Evolutionary conservation across 306 rosid species (phyloP).

Genomic region (Alnus glutinosa): DNA sequence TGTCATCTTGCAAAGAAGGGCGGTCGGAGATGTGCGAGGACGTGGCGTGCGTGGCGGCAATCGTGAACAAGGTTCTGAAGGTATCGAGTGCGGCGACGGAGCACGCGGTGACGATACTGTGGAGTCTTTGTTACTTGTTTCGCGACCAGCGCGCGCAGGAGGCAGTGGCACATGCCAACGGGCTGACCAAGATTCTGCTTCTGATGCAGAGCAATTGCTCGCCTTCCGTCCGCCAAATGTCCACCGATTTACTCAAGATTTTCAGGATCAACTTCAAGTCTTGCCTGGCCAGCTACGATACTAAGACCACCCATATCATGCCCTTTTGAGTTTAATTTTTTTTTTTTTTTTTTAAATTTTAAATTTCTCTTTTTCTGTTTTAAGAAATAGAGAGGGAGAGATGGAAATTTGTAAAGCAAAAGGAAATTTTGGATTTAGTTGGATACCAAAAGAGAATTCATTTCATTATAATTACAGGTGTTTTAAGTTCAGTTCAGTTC

Average conservation of each 20-base stretch:
- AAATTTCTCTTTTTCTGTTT: slow-evolving; percentile 1
- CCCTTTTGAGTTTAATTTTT: slow-evolving; percentile 52
- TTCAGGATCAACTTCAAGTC: slow-evolving; percentile 71
- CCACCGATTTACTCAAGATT: slow-evolving; percentile 74
- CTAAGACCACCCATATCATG: slow-evolving; percentile 89
- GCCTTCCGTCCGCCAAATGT: slow-evolving; percentile 68
- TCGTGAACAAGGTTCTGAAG: slow-evolving; percentile 67
- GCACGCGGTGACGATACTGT: slow-evolving; percentile 78
- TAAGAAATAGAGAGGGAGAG: not conserved
- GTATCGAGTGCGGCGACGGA: slow-evolving; percentile 74
- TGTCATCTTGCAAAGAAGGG: slow-evolving; percentile 82
- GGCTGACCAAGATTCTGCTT: slow-evolving; percentile 77
- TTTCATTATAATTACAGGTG: slow-evolving; percentile 12
- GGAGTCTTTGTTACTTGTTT: slow-evolving; percentile 83
- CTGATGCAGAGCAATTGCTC: slow-evolving; percentile 93
- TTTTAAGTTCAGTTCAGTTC: too few relatives aligned
- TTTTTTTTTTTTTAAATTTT: not conserved
- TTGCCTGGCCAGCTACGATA: slow-evolving; percentile 67
- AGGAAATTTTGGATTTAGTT: slow-evolving; percentile 56
- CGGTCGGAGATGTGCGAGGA: slow-evolving; percentile 63
- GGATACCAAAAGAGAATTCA: slow-evolving; percentile 42
- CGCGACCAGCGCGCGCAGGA: slow-evolving; percentile 70
- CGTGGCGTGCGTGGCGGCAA: slow-evolving; percentile 49
- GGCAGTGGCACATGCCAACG: slow-evolving; percentile 68
- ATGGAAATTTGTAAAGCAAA: slow-evolving; percentile 49